Conservation (phyloP, 257 asterid species). For the Paraleonurus japonicus region DNA sequence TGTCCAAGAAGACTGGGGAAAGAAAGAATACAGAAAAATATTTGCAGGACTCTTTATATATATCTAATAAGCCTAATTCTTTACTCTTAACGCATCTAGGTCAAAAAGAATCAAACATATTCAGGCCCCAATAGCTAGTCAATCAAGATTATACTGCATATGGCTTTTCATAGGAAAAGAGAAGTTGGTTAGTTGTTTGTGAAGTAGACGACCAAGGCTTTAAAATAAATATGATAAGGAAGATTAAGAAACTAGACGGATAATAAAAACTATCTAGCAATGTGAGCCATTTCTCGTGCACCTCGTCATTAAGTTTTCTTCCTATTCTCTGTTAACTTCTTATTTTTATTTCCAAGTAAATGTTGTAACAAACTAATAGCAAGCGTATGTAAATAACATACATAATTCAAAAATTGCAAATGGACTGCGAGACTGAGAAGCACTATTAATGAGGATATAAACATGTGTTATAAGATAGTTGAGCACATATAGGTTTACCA, state of each 20-base stretch:
- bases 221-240: not conserved
- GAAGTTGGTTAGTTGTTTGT: conserved; percentile 9
- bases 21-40: not conserved
- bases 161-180: conserved; percentile 3
- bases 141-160: conserved; percentile 3
- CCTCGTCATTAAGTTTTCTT: not conserved
- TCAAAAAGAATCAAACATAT: not conserved
- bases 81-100: not conserved
- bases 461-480: not conserved
- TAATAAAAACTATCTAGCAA: too few relatives aligned
- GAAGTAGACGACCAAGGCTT: conserved; percentile 14
- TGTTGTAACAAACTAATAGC: conserved; percentile 1
- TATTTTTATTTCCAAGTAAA: not conserved
- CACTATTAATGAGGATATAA: not conserved
- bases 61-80: not conserved
- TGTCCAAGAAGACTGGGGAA: conserved; percentile 6
- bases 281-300: not conserved
- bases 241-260: too few relatives aligned
- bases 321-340: not conserved
- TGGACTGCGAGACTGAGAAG: not conserved
- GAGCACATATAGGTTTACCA: not conserved
- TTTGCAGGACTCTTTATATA: not conserved
- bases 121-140: not conserved
- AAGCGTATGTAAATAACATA: not conserved
- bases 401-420: not conserved